Conservation (phyloP, 1,139 yeast genomes). For the Zygotorulaspora mrakii region DNA sequence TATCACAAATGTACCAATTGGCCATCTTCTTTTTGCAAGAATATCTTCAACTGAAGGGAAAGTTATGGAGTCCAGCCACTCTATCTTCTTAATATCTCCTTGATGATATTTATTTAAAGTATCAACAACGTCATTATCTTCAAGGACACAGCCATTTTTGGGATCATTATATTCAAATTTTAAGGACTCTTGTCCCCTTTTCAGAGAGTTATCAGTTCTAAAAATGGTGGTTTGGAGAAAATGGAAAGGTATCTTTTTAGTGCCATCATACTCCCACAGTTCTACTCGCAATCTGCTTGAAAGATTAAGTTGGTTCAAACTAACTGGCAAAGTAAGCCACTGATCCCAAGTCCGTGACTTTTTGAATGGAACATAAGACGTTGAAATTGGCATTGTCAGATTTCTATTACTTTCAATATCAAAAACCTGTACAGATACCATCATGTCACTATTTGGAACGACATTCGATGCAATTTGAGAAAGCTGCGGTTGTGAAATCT, state of each 20-base stretch:
- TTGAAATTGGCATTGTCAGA: slow-evolving; percentile 62
- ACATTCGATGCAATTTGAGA: slow-evolving; percentile 51
- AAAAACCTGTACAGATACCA: slow-evolving; percentile 58
- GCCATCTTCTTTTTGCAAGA: slow-evolving; percentile 34
- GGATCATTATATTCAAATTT: slow-evolving; percentile 36
- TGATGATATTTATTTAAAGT: slow-evolving; percentile 61
- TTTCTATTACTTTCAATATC: slow-evolving; percentile 48
- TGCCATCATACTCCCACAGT: slow-evolving; percentile 63
- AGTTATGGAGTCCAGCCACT: slow-evolving; percentile 75
- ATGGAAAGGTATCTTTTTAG: slow-evolving; percentile 51
- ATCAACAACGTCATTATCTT: slow-evolving; percentile 47
- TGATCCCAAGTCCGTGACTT: slow-evolving; percentile 50
- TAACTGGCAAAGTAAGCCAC: slow-evolving; percentile 67
- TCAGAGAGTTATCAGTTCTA: slow-evolving; percentile 49
- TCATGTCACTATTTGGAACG: slow-evolving; percentile 54
- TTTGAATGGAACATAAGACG: slow-evolving; percentile 60
- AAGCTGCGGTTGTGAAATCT: slow-evolving; percentile 52
- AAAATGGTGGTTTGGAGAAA: slow-evolving; percentile 59
- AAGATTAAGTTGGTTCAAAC: slow-evolving; percentile 62
- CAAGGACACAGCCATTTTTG: slow-evolving; percentile 31
- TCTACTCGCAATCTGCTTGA: slow-evolving; percentile 58
- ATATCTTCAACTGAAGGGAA: slow-evolving; percentile 53
- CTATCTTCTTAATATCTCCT: slow-evolving; percentile 58
- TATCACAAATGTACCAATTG: slow-evolving; percentile 43
- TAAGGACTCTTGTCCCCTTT: slow-evolving; percentile 56